These are phyloP conservation scores for Rhodamnia argentea DNA, from an alignment of 345 rosid genomes.

Conservation along the genomic window DNA sequence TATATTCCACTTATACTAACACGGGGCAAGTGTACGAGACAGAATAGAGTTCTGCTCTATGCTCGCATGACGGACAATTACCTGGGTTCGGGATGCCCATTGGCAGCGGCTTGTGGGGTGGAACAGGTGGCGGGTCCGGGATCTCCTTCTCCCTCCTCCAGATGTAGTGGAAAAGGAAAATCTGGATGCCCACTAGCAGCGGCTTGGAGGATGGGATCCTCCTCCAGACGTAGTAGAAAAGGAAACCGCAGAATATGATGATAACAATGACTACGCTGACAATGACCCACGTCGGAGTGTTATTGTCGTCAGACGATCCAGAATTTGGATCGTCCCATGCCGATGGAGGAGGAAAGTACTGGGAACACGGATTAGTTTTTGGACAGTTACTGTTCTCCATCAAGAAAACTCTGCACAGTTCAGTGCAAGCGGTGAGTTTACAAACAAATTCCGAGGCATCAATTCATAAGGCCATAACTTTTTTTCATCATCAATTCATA, in stretches of 20 bases:
- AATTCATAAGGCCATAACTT: not conserved
- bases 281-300: slow-evolving; percentile 1
- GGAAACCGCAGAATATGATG: not conserved
- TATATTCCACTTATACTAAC: not conserved
- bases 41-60: not conserved
- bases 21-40: not conserved
- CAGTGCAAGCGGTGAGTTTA: not conserved
- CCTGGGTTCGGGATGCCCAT: not conserved
- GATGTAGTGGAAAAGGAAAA: not conserved
- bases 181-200: no score
- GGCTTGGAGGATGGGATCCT: no score
- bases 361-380: not conserved
- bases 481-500: not conserved
- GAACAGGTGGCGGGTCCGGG: not conserved
- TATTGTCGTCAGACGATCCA: not conserved
- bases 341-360: not conserved
- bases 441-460: not conserved
- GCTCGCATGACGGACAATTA: not conserved
- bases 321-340: not conserved
- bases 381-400: not conserved
- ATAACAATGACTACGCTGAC: not conserved
- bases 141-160: not conserved
- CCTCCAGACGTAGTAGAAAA: not conserved
- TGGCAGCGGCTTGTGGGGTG: no score
- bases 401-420: not conserved